Base-by-base conservation (phyloP, 208 protist genomes). In the Entamoeba moshkovskii region DNA sequence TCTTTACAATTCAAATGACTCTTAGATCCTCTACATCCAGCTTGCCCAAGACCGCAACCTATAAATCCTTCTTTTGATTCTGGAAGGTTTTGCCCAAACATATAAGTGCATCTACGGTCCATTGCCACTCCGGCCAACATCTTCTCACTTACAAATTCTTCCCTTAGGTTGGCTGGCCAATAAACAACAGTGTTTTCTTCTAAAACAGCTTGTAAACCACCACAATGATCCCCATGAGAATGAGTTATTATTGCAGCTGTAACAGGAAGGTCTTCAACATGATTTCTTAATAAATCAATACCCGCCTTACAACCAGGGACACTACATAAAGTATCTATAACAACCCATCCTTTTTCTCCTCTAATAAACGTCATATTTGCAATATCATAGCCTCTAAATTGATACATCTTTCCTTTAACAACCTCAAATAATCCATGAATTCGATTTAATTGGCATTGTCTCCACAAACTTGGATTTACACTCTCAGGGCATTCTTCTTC, bases 341-440 rank as follows among this genome's bases (percentile, higher is more conserved):
- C 66, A 91, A 91, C n/a, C 66, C 66, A 91, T 44, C 66, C 66
- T 91, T 91, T n/a, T n/a, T 91, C 38, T n/a, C n/a, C 38, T 91
- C 4, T n/a, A 42, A 91, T 3, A 91, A 91, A 91, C 3, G 66
- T 91, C n/a, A 91, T 91, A 91, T 91, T 91, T 16, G 66, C 8
- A 38, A 91, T 44, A 91, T 91, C 66, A 38, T 33, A 91, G 22
- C 66, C 66, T 91, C 66, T 1, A 13, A 91, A 16, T 91, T 91
- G 66, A 42, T 91, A 91, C 18, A 91, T 91, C 3, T n/a, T 42
- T 33, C 13, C 29, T 44, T 91, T 42, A 16, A 91, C 0, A 42
- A 91, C 66, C n/a, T 91, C 66, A 91, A 91, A 91, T 44, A 91
- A 91, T 11, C 66, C 66, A 91, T 91, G 1, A 91, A 91, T 91